phyloP scores from a whole-genome alignment of 1,284 basidiomycete species.

The Mycosarcoma mackinlayi region DNA sequence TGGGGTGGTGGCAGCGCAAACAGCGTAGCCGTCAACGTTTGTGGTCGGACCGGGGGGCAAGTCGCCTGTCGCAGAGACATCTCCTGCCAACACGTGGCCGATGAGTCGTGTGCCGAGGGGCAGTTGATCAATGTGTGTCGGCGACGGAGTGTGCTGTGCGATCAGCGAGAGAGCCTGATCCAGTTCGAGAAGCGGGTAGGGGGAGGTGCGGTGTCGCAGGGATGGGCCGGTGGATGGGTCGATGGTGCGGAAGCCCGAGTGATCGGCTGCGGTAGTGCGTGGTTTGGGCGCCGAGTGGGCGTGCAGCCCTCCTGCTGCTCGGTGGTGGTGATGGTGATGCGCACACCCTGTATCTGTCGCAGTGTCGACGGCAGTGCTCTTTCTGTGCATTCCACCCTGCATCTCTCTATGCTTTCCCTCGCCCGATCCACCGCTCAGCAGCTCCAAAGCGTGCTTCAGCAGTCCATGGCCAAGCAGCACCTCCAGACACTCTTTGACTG shows the following conservation, averaged over 20 bases:
- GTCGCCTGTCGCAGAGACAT: slow-evolving; percentile 76
- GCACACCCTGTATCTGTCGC: slow-evolving; percentile 31
- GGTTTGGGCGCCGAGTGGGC: slow-evolving; percentile 37
- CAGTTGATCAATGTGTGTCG: slow-evolving; percentile 2
- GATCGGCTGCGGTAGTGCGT: slow-evolving; percentile 45
- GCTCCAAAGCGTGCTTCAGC: slow-evolving; percentile 78
- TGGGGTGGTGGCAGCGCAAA: slow-evolving; percentile 69
- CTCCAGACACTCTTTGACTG: slow-evolving; percentile 81
- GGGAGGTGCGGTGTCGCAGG: slow-evolving; percentile 72
- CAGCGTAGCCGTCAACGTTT: slow-evolving; percentile 87
- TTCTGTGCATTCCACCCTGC: slow-evolving; percentile 22
- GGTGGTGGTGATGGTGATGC: slow-evolving; percentile 48
- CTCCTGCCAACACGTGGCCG: slow-evolving; percentile 80
- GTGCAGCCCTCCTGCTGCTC: slow-evolving; percentile 41
- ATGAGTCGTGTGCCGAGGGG: slow-evolving; percentile 71
- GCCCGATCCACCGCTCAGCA: slow-evolving; percentile 79
- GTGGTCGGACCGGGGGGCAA: slow-evolving; percentile 73
- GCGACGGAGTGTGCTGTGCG: slow-evolving; percentile 71
- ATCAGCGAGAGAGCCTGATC: slow-evolving; percentile 76
- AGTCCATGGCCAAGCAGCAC: slow-evolving; percentile 73
- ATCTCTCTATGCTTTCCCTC: slow-evolving; percentile 72
- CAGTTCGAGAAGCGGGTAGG: slow-evolving; percentile 79
- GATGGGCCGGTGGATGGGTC: slow-evolving; percentile 73
- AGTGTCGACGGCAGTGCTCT: background rate
- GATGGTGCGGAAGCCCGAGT: slow-evolving; percentile 72